A percentile compares a stretch with the other conserved stretches of the same genome.
These are phyloP conservation scores for Aureobasidium zeae DNA, from an alignment of 2,329 filamentous ascomycete genomes.

Conservation along the genomic window DNA sequence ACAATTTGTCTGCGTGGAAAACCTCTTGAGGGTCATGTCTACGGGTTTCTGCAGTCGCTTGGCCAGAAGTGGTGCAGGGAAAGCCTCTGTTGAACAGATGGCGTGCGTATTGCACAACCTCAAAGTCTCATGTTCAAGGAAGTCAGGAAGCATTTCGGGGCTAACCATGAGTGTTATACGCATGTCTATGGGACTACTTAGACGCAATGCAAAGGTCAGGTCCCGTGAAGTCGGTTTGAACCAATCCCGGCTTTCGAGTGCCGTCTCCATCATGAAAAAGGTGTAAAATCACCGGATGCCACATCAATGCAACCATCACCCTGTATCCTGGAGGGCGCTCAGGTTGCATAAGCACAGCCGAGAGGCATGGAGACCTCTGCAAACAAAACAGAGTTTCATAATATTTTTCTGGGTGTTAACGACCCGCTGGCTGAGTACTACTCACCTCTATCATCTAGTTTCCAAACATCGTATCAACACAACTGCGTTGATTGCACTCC, in stretches of 20 bases:
- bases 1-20: not conserved
- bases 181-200: not conserved
- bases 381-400: conserved; percentile 11
- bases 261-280: not conserved
- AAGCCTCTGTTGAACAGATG: conserved; percentile 10
- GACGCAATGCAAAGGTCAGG: not conserved
- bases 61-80: not conserved
- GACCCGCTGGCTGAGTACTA: conserved; percentile 3
- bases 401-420: not conserved
- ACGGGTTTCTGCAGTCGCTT: conserved; percentile 8
- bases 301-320: not conserved
- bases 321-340: not conserved
- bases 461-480: not conserved
- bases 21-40: not conserved
- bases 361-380: not conserved
- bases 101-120: conserved; percentile 1
- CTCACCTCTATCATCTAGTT: not conserved
- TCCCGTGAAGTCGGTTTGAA: conserved; percentile 2
- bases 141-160: not conserved
- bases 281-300: not conserved
- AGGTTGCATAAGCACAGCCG: conserved; percentile 3
- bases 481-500: not conserved
- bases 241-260: not conserved
- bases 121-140: not conserved
- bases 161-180: not conserved